Evolutionary conservation across 371 early-diverging fungal genomes (phyloP), one percentile per base, ranked within the genome.

Genomic region (Mortierella sp.): DNA sequence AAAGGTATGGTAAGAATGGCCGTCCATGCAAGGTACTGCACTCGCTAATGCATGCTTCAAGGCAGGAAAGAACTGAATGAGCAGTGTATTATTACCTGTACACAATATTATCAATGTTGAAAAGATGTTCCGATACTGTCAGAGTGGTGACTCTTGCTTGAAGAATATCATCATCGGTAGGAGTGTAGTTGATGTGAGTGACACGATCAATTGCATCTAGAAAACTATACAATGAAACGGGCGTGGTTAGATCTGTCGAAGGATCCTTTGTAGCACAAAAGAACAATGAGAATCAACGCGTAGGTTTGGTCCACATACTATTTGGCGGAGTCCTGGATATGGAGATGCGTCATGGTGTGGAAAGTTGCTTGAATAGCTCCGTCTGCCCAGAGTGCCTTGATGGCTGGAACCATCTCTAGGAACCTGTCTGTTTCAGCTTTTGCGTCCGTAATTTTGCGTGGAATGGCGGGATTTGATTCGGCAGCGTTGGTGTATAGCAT

Each of bases 91-190:
- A n/a, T 46, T 78, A 81, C 80, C 71, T 77, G 65, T 83, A 84
- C 9, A 67, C 78, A 31, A 76, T 68, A n/a, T 66, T 65, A 28
- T 79, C 78, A 37, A 82, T 78, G 51, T 67, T 54, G 29, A 82
- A 82, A 24, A 63, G 49, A 41, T 81, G 80, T 61, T 85, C 85
- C 2, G 80, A 70, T 4, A 85, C 81, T n/a, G 83, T 82, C n/a
- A 83, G 52, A 12, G 85, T 82, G 57, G 80, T 74, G 28, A 83
- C 79, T 54, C 85, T 60, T 25, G 84, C 81, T 53, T 80, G 79
- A 16, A 85, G 60, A 46, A 85, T 80, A 60, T 85, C 85, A 22
- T 78, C 77, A 53, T 85, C 85, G 16, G 84, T 79, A 3, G 85
- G 85, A n/a, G 65, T 29, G 53, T 85, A 85, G 14, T 79, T 60